phyloP scores from a whole-genome alignment of 2,329 filamentous ascomycete species.

The Pseudohalonectria lignicola region DNA sequence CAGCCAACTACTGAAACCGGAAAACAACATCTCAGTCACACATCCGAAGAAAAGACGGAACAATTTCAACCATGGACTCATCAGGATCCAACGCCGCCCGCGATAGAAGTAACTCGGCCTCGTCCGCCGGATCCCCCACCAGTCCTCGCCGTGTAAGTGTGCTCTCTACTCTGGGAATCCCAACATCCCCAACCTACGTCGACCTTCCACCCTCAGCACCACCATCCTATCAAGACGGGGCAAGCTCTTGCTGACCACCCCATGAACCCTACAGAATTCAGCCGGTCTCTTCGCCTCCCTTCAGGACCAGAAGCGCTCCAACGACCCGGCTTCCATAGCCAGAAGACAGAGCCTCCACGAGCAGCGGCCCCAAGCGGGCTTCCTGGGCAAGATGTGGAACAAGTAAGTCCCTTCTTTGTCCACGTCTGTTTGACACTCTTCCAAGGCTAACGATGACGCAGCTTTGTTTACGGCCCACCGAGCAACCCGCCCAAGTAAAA shows the following conservation, averaged over 20 bases:
- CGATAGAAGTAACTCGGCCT: slow-evolving; percentile 15
- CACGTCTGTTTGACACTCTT: background rate
- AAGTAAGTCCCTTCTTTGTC: slow-evolving; percentile 29
- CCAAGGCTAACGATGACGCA: background rate
- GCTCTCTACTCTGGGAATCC: background rate
- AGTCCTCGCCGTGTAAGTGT: slow-evolving; percentile 10
- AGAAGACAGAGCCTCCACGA: slow-evolving; percentile 45
- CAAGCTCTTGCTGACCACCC: background rate
- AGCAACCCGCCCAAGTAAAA: background rate
- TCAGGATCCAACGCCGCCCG: slow-evolving; percentile 5
- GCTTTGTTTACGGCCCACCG: slow-evolving; percentile 1
- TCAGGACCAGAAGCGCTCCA: slow-evolving; percentile 35
- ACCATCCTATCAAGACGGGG: too few species aligned
- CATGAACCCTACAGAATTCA: slow-evolving; percentile 1
- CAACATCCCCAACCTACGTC: too few species aligned
- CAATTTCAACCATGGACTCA: slow-evolving; percentile 8
- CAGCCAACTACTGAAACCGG: too few species aligned
- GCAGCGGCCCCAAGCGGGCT: slow-evolving; percentile 34
- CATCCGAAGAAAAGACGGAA: too few species aligned
- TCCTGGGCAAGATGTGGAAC: slow-evolving; percentile 45
- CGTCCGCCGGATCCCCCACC: slow-evolving; percentile 11
- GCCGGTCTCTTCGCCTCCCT: slow-evolving; percentile 39
- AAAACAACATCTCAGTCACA: too few species aligned
- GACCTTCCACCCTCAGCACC: too few species aligned
- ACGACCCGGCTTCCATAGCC: slow-evolving; percentile 26